Conservation (phyloP, 2,329 filamentous ascomycete genomes). For the Didymella pomorum region DNA sequence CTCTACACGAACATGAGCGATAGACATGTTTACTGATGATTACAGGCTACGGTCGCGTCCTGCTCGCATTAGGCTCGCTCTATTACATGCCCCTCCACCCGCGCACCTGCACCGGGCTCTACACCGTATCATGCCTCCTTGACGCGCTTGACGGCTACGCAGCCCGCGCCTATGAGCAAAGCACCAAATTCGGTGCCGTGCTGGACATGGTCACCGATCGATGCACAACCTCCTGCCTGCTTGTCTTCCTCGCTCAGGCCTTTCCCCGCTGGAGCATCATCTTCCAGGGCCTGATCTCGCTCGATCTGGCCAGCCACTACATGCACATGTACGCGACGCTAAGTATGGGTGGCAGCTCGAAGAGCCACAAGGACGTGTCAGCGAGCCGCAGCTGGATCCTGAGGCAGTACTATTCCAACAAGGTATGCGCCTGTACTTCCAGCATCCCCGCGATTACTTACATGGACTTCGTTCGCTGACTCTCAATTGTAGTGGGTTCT, state of each 20-base stretch:
- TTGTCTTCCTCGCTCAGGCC: conserved; percentile 93
- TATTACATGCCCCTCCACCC: conserved; percentile 99
- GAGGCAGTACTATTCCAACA: conserved; percentile 97
- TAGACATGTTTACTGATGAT: conserved; percentile 19
- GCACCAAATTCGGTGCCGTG: conserved; percentile 93
- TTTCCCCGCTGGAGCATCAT: conserved; percentile 94
- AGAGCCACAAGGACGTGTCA: conserved; percentile 94
- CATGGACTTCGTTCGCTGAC: conserved; percentile 23
- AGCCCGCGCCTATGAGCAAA: conserved; percentile 87
- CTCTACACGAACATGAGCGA: background rate
- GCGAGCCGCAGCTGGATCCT: conserved; percentile 86
- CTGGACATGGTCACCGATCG: conserved; percentile 99
- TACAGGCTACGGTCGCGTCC: conserved; percentile 59
- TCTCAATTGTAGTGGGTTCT: conserved; percentile 73
- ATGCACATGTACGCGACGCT: conserved; percentile 99
- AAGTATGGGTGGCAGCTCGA: conserved; percentile 79
- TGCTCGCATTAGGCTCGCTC: conserved; percentile 81
- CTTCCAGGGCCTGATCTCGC: conserved; percentile 90
- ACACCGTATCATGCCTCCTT: conserved; percentile 92
- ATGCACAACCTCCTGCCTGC: conserved; percentile 92
- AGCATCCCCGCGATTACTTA: background rate
- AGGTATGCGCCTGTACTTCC: conserved; percentile 65
- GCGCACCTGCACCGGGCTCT: conserved; percentile 90
- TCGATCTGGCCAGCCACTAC: conserved; percentile 96
- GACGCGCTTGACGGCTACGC: conserved; percentile 95